Percentiles rank a stretch among this genome's conserved stretches.
These are phyloP conservation scores for Oryza coarctata DNA, from an alignment of 176 grass and related monocot species.

Conservation along the genomic window DNA sequence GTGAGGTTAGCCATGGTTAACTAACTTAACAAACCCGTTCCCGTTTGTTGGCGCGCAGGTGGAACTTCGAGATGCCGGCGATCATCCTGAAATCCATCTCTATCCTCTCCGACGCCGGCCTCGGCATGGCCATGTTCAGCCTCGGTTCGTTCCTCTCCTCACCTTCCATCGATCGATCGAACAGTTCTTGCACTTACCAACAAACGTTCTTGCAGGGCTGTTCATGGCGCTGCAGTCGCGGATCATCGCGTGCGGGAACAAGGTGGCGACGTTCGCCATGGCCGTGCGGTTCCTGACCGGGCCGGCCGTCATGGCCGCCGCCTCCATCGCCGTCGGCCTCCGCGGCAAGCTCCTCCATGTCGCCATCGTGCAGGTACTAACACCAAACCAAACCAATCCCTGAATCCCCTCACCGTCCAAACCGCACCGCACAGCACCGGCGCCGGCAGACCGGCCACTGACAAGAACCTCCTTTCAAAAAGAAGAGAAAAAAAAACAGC, in stretches of 20 bases:
- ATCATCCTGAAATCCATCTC: slow-evolving; percentile 87
- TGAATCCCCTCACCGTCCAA: not conserved
- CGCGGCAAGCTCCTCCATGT: slow-evolving; percentile 84
- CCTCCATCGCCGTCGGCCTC: slow-evolving; percentile 91
- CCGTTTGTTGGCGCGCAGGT: slow-evolving; percentile 42
- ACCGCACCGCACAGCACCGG: too few species aligned
- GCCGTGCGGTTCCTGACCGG: slow-evolving; percentile 86
- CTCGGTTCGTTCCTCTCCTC: slow-evolving; percentile 59
- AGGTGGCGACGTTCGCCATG: slow-evolving; percentile 83
- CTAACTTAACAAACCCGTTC: not conserved
- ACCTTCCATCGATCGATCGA: not conserved
- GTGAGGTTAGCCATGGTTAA: not conserved
- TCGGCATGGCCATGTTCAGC: slow-evolving; percentile 99
- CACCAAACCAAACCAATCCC: not conserved
- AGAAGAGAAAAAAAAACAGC: not conserved
- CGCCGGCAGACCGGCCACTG: slow-evolving; percentile 10
- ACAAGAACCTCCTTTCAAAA: slow-evolving; percentile 42
- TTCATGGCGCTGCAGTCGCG: slow-evolving; percentile 99
- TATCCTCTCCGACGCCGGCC: slow-evolving; percentile 95
- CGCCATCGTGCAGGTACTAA: slow-evolving; percentile 88
- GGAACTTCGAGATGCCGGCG: slow-evolving; percentile 86
- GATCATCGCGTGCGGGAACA: slow-evolving; percentile 98
- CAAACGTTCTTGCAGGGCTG: slow-evolving; percentile 49
- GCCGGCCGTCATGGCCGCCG: slow-evolving; percentile 84
- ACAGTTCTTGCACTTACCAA: not conserved